Evolutionary conservation across 2,329 filamentous ascomycete species (phyloP), one percentile per base, ranked within the genome.

Genomic region (Cercospora zeae-maydis): DNA sequence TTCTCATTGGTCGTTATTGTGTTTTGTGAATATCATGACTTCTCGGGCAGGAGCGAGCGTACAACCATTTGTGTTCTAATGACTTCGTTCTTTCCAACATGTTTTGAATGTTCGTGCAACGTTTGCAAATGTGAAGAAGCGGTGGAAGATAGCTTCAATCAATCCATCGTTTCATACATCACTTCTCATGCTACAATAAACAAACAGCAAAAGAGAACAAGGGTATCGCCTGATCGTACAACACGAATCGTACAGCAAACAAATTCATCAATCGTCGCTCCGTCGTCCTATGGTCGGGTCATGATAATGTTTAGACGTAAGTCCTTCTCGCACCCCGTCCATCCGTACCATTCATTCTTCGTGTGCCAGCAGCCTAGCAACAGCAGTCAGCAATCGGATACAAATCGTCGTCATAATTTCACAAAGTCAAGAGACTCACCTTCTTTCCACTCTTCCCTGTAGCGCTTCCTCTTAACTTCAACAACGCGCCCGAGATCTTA

Each of bases 401-500:
- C 3, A 45, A 45, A n/a, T 13, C 14, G 13, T 14, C 9, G 3
- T 45, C 34, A 34, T 30, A 30, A 10, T 8, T 7, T 39, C 36
- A 36, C 21, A 21, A 19, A 37, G 27, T 11, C 4, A 45, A 33
- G 36, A 16, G 13, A 36, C 72, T 69, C 72, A 86, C 86, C 86
- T 93, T 93, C 67, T 89, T 78, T 24, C 87, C 90, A 2, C 89
- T 88, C 42, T 86, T 82, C 53, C 85, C 77, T 1, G 88, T 92
- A 62, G 93, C 73, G 59, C 80, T 85, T 7, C 91, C 90, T 76
- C 86, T 87, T 66, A 93, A 76, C 79, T 85, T 91, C 79, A 90
- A 81, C 75, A 93, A 79, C 0, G 89, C 90, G 16, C 91, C 91
- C 55, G 84, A 87, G 69, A 93, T 83, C 78, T 93, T 93, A 79